A percentile compares a stretch with the other conserved stretches of the same genome.
These are phyloP conservation scores for Candida mattraensis DNA, from an alignment of 805 yeast species.

Conservation along the genomic window DNA sequence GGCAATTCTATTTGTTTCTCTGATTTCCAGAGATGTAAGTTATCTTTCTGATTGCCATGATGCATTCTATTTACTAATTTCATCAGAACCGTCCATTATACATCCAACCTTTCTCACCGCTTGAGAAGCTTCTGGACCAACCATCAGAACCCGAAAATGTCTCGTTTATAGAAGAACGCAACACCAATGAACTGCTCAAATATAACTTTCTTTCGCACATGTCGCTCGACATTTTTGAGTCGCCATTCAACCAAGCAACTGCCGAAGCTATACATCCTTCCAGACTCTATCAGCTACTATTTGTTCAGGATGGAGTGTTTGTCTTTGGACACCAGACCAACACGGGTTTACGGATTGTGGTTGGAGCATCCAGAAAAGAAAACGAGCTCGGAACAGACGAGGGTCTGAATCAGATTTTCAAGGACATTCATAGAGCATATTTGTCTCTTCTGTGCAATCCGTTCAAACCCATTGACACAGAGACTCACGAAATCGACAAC, in stretches of 20 bases:
- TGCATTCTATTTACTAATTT: conserved; percentile 7
- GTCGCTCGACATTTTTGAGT: conserved; percentile 68
- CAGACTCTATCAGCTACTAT: conserved; percentile 47
- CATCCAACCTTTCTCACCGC: conserved; percentile 50
- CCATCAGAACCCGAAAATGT: conserved; percentile 15
- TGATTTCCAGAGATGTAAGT: conserved; percentile 54
- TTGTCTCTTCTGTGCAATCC: conserved; percentile 62
- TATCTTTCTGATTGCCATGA: too few species aligned
- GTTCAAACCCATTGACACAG: conserved; percentile 41
- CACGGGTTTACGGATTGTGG: conserved; percentile 64
- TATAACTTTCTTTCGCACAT: conserved; percentile 74
- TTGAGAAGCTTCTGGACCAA: conserved; percentile 21
- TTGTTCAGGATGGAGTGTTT: conserved; percentile 64
- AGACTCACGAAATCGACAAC: conserved; percentile 32
- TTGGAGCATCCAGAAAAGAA: conserved; percentile 48
- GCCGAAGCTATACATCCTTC: conserved; percentile 10
- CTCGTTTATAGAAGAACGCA: conserved; percentile 28
- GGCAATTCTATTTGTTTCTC: conserved; percentile 52
- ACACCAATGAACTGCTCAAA: conserved; percentile 50
- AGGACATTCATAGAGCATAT: conserved; percentile 53
- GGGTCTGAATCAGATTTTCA: conserved; percentile 32
- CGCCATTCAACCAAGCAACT: conserved; percentile 36
- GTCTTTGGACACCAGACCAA: conserved; percentile 70
- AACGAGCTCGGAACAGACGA: conserved; percentile 23
- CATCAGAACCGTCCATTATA: conserved; percentile 54